Base-by-base conservation (phyloP, 2,329 filamentous ascomycete species). In the Talaromyces verruculosus region DNA sequence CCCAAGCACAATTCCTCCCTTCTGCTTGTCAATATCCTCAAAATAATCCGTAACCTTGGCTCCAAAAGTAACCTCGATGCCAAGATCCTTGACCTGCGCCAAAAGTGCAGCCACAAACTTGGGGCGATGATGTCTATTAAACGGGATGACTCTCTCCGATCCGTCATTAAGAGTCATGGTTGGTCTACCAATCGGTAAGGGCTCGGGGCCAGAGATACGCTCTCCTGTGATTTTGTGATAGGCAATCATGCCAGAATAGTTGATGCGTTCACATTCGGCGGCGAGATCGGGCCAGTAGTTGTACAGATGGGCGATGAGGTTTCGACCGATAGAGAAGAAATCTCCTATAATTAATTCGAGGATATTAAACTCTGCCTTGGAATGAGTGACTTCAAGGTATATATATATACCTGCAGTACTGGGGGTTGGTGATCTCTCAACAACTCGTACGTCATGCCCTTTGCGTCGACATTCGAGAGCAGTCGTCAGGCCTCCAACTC, bases 401-500 rank as follows among this genome's bases (percentile, higher is more conserved):
- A 49, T 64, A 17, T 19, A 49, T 47, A 49, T 64, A 59, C 63
- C 63, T 60, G 63, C 43, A 30, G 41, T 51, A 25, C 33, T 60
- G 6, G 63, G 53, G 43, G 22, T 30, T 45, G 37, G n/a, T 2
- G 60, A 59, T 15, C 39, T 63, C 22, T 76, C 74, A 3, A 74
- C 45, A 22, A 76, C 67, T 19, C 69, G 65, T n/a, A 75, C 72
- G 8, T 71, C 58, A 60, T 73, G 71, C 15, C 74, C 74, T 59
- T 74, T 73, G 39, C 74, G 69, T 63, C 71, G 71, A 65, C 72
- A 73, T 64, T 76, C 74, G 6, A 75, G 63, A 1, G 69, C 69
- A 8, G 72, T 65, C 43, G 70, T 69, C 19, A 76, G 62, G 19
- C 73, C 74, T 11, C 68, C 73, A 6, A 74, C 69, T 5, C 74